These are phyloP conservation scores for Sporothrix inflata DNA, from an alignment of 2,329 filamentous ascomycete species.

Conservation along the genomic window DNA sequence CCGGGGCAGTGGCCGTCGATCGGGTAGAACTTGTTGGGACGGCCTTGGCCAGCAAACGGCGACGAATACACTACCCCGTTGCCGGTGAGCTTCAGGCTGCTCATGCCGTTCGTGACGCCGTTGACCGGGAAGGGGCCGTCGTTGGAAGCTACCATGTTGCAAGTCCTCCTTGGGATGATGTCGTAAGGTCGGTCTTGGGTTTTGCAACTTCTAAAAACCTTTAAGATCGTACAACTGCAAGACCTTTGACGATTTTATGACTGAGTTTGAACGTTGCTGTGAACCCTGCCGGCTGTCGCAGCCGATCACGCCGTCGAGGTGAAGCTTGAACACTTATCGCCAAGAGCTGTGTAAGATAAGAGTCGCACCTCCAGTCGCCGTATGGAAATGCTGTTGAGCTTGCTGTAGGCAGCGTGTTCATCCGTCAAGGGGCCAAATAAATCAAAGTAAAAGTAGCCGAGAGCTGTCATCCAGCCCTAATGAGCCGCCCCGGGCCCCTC, in stretches of 20 bases:
- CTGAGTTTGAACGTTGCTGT: background rate
- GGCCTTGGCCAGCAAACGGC: conserved; percentile 14
- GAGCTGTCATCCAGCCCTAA: background rate
- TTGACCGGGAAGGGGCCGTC: background rate
- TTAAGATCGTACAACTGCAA: too few relatives aligned
- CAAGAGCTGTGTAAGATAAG: conserved; percentile 7
- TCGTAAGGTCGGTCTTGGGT: background rate
- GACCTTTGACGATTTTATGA: background rate
- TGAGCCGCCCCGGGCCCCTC: background rate
- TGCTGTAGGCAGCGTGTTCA: background rate
- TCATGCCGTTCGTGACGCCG: background rate
- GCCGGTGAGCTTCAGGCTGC: background rate
- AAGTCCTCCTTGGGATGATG: background rate
- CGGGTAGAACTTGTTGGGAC: conserved; percentile 15
- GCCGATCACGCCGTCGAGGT: background rate
- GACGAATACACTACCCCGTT: conserved; percentile 10
- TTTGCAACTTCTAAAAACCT: background rate
- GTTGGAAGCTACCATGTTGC: conserved; percentile 9
- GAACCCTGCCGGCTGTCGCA: background rate
- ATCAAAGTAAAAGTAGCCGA: background rate
- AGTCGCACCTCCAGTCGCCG: background rate
- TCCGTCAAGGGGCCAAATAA: background rate
- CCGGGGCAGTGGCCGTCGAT: conserved; percentile 9
- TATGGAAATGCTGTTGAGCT: background rate
- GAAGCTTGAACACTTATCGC: background rate